Evolutionary conservation across 805 yeast species (phyloP).

Genomic region (Naumovozyma castellii): DNA sequence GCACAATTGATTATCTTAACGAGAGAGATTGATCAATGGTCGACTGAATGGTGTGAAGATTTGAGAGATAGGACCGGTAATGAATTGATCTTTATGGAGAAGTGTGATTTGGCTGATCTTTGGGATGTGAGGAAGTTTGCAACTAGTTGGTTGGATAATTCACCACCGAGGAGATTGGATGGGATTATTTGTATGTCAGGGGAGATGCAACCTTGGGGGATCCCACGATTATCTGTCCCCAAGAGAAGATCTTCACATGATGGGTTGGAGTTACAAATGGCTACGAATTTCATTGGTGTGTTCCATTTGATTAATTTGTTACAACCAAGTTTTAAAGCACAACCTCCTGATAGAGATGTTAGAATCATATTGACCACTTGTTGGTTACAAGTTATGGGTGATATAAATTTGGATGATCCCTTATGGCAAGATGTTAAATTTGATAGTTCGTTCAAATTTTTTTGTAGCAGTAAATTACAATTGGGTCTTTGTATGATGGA

Average conservation of each 20-base stretch:
- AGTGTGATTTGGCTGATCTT: slow-evolving; percentile 69
- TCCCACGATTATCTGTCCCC: slow-evolving; percentile 18
- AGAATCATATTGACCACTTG: slow-evolving; percentile 74
- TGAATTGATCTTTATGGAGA: slow-evolving; percentile 78
- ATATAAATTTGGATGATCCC: slow-evolving; percentile 51
- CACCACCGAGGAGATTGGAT: slow-evolving; percentile 85
- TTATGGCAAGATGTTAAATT: slow-evolving; percentile 53
- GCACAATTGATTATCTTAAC: slow-evolving; percentile 78
- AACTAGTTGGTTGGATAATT: slow-evolving; percentile 84
- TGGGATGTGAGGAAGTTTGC: slow-evolving; percentile 80
- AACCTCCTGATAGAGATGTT: slow-evolving; percentile 92
- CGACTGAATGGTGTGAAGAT: slow-evolving; percentile 69
- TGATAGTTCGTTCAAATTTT: slow-evolving; percentile 59
- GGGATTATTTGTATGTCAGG: slow-evolving; percentile 86
- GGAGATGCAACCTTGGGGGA: slow-evolving; percentile 62
- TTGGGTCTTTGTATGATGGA: slow-evolving; percentile 69
- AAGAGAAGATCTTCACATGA: slow-evolving; percentile 62
- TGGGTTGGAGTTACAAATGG: slow-evolving; percentile 81
- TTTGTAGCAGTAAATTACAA: slow-evolving; percentile 75
- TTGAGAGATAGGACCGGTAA: slow-evolving; percentile 62
- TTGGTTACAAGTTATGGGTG: slow-evolving; percentile 64
- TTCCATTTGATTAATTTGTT: slow-evolving; percentile 71
- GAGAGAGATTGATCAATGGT: slow-evolving; percentile 62
- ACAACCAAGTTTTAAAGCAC: slow-evolving; percentile 76
- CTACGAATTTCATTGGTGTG: slow-evolving; percentile 72